Base-by-base conservation (phyloP, 176 grass and related monocot species). In the Thinopyrum elongatum region DNA sequence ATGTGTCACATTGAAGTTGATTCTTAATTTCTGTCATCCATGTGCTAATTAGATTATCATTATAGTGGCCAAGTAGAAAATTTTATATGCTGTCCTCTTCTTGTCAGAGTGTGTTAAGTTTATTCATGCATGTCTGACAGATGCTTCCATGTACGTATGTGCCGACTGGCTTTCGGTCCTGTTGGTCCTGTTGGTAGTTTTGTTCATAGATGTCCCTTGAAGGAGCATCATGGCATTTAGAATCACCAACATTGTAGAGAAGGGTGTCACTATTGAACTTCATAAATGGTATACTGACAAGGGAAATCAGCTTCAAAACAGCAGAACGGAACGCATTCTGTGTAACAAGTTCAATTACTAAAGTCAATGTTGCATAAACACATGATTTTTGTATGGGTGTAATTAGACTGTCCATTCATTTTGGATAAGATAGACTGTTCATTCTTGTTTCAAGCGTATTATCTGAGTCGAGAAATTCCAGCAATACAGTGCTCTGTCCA, bases 361-460 rank as follows among this genome's bases (percentile, higher is more conserved):
- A 46, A 34, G 39, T 59, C 9, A 33, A 58, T 10, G 7, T 22
- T 76, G 10, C 7, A 81, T 82, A 7, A 83, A 70, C 36, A 47
- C 39, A 75, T 74, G n/a, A 27, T 74, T 35, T 76, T 69, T 35
- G 42, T 35, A 47, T 60, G 70, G 66, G 1, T 17, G 62, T 10
- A 36, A 14, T 51, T 82, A 57, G 64, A 17, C 46, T 29, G 13
- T 55, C 38, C 14, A 84, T 73, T 72, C 16, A 17, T 49, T 2
- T 53, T 53, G 49, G 16, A 53, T 53, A 53, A 53, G 49, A 53
- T 82, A 65, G 51, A n/a, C 34, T 29, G 17, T 65, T 10, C 10
- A 84, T 65, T 72, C n/a, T 23, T 49, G 10, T 71, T 79, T 87
- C 21, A 58, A 77, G 14, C 62, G 16, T 81, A 76, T 39, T 62